Evolutionary conservation across 345 rosid species (phyloP), one percentile per base, ranked within the genome.

Genomic region (Odontarrhena argentea): DNA sequence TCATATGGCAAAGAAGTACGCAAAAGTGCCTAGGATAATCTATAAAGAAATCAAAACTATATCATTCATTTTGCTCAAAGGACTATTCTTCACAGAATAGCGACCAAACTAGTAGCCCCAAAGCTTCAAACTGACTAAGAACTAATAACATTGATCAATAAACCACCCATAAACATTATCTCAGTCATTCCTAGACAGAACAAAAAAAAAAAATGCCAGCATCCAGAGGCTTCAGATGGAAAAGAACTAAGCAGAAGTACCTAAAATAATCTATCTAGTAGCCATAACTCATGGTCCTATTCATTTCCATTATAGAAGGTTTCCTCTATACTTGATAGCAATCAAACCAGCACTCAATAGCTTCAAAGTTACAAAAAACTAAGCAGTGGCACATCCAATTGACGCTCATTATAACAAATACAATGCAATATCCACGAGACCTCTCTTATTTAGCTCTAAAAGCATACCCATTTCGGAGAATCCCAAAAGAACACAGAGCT

Each of bases 1-100:
- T 59, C 43, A 60, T 58, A 34, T 15, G 52, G 62, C 49, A 65
- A 43, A 65, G 11, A 35, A 43, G 36, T 50, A 65, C 36, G 49
- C 41, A 58, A 4, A 50, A 56, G 11, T 14, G 47, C 47, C 52
- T 65, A 18, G 5, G 15, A 57, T 34, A 22, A 64, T 13, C 32
- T 37, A 34, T 30, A 8, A 1, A 35, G 25, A 3, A 58, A 12
- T n/a, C 8, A 42, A 18, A 32, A 38, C 22, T 18, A 7, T 22
- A 7, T 7, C n/a, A 55, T 63, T 37, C 53, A 48, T 13, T 63
- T 42, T 28, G 8, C 13, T 7, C 15, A 7, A 36, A 52, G 9
- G 14, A 62, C 13, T 35, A 38, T 8, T 28, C 47, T 52, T 49
- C 37, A 18, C 46, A 56, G 2, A 40, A 13, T 8, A 42, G 12